Evolutionary conservation across 2,329 filamentous ascomycete genomes (phyloP).

Genomic region (Colletotrichum eremochloae): DNA sequence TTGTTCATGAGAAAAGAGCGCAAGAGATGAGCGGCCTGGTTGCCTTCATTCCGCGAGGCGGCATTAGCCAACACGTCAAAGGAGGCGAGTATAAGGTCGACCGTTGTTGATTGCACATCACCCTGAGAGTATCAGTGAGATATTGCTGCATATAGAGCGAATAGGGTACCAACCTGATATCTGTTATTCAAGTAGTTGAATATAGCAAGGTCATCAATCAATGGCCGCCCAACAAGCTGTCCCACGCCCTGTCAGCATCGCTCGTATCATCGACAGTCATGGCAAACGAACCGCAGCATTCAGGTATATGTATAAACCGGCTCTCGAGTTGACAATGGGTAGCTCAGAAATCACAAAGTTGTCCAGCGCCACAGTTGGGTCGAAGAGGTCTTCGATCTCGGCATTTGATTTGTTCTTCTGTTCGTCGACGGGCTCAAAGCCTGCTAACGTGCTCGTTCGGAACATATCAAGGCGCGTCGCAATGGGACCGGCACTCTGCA

Average conservation of each 20-base stretch:
- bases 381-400: slow-evolving; percentile 69
- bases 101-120: slow-evolving; percentile 80
- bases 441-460: slow-evolving; percentile 67
- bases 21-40: slow-evolving; percentile 76
- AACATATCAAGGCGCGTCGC: slow-evolving; percentile 69
- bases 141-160: too few species aligned
- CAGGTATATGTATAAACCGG: slow-evolving; percentile 87
- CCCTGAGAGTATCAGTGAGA: slow-evolving; percentile 61
- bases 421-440: slow-evolving; percentile 67
- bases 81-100: slow-evolving; percentile 87
- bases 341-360: slow-evolving; percentile 72
- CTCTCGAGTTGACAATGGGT: slow-evolving; percentile 80
- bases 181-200: slow-evolving; percentile 86
- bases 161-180: slow-evolving; percentile 74
- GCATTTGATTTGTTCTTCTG: slow-evolving; percentile 63
- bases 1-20: slow-evolving; percentile 88
- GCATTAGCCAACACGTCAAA: slow-evolving; percentile 93
- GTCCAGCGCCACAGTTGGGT: slow-evolving; percentile 69
- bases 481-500: slow-evolving; percentile 69
- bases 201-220: slow-evolving; percentile 84
- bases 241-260: slow-evolving; percentile 45
- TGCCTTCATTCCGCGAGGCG: slow-evolving; percentile 75
- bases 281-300: slow-evolving; percentile 77
- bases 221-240: slow-evolving; percentile 84
- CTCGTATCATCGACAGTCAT: not conserved